A percentile compares a stretch with the other conserved stretches of the same genome.
phyloP scores from a whole-genome alignment of 495 filamentous ascomycete genomes.

The Antarctomyces pellizariae region DNA sequence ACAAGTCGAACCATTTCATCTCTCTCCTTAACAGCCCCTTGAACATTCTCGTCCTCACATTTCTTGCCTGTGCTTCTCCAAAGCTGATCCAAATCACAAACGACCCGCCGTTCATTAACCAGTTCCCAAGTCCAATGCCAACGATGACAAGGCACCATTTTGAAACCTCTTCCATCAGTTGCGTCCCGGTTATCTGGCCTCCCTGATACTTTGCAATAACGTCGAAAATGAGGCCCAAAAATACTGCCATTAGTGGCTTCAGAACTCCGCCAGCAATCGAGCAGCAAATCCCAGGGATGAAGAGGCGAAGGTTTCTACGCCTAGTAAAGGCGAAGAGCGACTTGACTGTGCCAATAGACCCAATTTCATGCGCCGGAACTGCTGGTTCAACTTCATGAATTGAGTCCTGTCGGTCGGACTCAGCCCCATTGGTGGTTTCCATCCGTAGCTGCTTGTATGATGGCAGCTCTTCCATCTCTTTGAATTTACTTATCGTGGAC shows the following conservation, averaged over 20 bases:
- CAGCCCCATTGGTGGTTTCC: too few relatives aligned
- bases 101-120: conserved; percentile 39
- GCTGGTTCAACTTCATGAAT: too few relatives aligned
- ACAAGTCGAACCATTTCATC: conserved; percentile 62
- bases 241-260: conserved; percentile 38
- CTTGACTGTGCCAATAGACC: too few relatives aligned
- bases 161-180: conserved; percentile 30
- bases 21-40: conserved; percentile 41
- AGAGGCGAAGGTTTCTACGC: conserved; percentile 28
- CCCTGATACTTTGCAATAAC: conserved; percentile 41
- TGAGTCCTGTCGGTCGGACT: too few relatives aligned
- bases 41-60: conserved; percentile 40
- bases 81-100: conserved; percentile 47
- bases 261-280: conserved; percentile 34
- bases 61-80: conserved; percentile 57
- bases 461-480: too few relatives aligned
- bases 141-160: conserved; percentile 32
- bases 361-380: too few relatives aligned
- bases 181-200: conserved; percentile 21
- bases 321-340: conserved; percentile 52
- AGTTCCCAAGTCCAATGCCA: conserved; percentile 34
- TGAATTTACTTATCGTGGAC: too few relatives aligned
- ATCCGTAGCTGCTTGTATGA: too few relatives aligned
- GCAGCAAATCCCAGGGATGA: conserved; percentile 24
- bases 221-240: conserved; percentile 59